These are phyloP conservation scores for Rhodamnia rubescens DNA, from an alignment of 345 rosid genomes.

Conservation along the genomic window DNA sequence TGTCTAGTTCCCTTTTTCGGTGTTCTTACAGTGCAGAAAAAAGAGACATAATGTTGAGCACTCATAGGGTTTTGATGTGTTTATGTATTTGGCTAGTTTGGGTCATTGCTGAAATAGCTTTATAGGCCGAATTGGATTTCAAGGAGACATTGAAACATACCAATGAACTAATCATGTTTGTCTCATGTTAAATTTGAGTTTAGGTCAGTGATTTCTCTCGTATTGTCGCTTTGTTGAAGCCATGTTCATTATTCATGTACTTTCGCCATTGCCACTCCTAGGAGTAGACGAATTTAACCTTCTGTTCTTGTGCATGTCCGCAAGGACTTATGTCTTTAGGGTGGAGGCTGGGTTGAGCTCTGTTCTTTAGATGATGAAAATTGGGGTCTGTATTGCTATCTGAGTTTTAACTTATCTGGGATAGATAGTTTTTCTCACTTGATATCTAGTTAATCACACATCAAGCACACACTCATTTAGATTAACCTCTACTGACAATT, in stretches of 20 bases:
- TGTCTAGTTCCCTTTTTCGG: neutral
- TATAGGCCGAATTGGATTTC: neutral
- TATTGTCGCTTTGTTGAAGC: neutral
- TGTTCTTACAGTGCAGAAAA: neutral
- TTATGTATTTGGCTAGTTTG: neutral
- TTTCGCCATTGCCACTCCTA: neutral
- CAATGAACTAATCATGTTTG: neutral
- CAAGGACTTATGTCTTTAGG: neutral
- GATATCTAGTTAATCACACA: neutral
- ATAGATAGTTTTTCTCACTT: neutral
- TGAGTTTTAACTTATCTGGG: neutral
- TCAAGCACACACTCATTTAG: neutral
- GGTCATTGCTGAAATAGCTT: neutral
- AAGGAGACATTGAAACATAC: neutral
- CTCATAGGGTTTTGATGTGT: neutral
- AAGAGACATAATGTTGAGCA: neutral
- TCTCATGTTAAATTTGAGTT: neutral
- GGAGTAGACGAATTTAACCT: neutral
- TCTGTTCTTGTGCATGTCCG: neutral
- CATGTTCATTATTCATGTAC: neutral
- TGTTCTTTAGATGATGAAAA: neutral
- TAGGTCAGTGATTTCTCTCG: neutral
- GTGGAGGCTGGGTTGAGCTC: neutral
- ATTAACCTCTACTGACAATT: neutral
- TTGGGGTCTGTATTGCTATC: neutral